Evolutionary conservation across 2,329 filamentous ascomycete species (phyloP), one percentile per base, ranked within the genome.

Genomic region (Pseudonectria foliicola): DNA sequence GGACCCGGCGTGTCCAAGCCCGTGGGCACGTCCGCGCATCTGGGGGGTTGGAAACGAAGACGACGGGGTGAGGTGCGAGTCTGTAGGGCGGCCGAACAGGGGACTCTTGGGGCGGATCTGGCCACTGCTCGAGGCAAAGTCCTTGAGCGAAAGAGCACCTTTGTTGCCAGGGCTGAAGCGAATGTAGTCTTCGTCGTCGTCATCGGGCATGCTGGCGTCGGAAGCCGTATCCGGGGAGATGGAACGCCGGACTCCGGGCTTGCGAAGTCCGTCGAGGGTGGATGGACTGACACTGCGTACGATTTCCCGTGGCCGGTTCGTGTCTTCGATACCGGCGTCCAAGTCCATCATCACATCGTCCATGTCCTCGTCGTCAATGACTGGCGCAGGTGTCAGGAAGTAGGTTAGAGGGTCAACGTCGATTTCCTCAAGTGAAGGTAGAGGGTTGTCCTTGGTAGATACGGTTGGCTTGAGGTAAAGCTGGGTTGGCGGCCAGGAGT

Each of bases 281-380:
- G 73, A 77, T 3, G 73, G 73, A 49, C 72, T 76, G 39, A 77
- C 66, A 44, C 68, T 75, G 41, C 73, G 66, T 34, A 75, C 59
- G 27, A 68, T 61, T 12, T 66, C 63, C 18, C 57, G 53, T 3
- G 68, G 66, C 4, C 61, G 61, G 39, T 58, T 65, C 35, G 60
- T 52, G 45, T 71, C 66, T 49, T 76, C 71, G 50, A 77, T 77
- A 36, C 73, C 72, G 25, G 73, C 73, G 49, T 77, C 72, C 45
- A 74, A 69, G 44, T 73, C 69, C 57, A 70, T 60, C 52, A 69
- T 64, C 43, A 60, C 60, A 29, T 61, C 53, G 27, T 64, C 64
- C 16, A 63, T 53, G 21, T 66, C 61, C 10, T 61, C 54, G 14
- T 64, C 61, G 13, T 68, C 63, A 10, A 63, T 48, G 10, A 59